Conservation (phyloP, 257 asterid genomes). For the Dorcoceras hygrometricum region DNA sequence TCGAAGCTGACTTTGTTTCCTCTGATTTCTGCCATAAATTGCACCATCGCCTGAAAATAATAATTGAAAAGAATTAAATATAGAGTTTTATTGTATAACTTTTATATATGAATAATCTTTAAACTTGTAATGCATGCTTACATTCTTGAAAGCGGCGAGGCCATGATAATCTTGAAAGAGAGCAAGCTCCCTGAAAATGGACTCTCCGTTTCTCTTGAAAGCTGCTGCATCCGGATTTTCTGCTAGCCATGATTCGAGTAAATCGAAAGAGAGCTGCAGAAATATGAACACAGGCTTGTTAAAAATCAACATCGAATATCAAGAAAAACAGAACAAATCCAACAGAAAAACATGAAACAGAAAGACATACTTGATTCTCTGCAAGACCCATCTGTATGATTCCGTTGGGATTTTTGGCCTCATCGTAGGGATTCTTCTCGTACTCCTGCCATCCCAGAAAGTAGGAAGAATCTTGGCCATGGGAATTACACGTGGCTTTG, state of each 20-base stretch:
- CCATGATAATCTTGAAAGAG: conserved; percentile 73
- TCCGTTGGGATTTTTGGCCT: conserved; percentile 40
- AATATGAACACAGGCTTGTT: not conserved
- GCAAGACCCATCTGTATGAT: conserved; percentile 70
- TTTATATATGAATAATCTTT: no score
- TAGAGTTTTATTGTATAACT: not conserved
- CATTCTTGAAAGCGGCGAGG: conserved; percentile 50
- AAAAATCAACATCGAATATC: not conserved
- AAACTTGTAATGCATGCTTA: conserved; percentile 23
- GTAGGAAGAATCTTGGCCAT: conserved; percentile 62
- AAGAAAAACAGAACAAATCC: not conserved
- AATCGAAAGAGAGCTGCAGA: conserved; percentile 52
- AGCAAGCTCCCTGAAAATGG: conserved; percentile 65
- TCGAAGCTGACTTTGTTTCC: conserved; percentile 62
- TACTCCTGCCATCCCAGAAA: conserved; percentile 66
- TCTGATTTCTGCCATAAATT: conserved; percentile 68
- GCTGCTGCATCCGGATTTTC: conserved; percentile 53
- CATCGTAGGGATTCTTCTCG: conserved; percentile 55
- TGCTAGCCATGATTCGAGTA: conserved; percentile 54
- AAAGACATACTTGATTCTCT: conserved; percentile 42
- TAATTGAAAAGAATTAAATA: not conserved
- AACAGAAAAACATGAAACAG: not conserved
- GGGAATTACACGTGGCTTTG: conserved; percentile 50
- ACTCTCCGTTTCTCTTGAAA: conserved; percentile 46
- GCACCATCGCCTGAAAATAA: conserved; percentile 50